phyloP scores from a whole-genome alignment of 192 early-diverging fungal species.

The Lunasporangiospora selenospora region DNA sequence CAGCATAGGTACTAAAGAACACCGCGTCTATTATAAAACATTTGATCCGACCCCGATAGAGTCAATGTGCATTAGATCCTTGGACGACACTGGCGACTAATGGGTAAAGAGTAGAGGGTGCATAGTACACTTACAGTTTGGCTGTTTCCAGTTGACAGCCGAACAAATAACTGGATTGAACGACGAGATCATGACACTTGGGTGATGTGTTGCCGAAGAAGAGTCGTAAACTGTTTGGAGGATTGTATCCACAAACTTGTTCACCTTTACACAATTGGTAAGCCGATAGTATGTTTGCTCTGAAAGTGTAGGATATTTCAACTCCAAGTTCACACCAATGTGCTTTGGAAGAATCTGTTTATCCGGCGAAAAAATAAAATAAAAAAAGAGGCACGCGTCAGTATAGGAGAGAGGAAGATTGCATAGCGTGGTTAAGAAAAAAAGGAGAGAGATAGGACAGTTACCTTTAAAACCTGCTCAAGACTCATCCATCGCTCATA shows the following conservation, averaged over 20 bases:
- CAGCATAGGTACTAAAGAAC: slow-evolving; percentile 90
- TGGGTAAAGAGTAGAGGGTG: not conserved
- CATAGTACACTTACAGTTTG: slow-evolving; percentile 79
- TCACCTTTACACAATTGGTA: slow-evolving; percentile 72
- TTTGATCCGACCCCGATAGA: too few species aligned
- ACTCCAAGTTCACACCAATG: slow-evolving; percentile 85
- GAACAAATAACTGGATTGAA: slow-evolving; percentile 93
- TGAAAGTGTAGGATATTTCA: slow-evolving; percentile 84
- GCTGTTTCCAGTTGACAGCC: slow-evolving; percentile 98
- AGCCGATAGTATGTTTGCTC: slow-evolving; percentile 61
- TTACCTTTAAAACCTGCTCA: slow-evolving; percentile 80
- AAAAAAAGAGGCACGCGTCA: not conserved
- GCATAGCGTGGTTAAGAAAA: not conserved
- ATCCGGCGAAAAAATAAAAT: not conserved
- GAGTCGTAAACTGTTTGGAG: slow-evolving; percentile 87
- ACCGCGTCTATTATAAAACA: slow-evolving; percentile 70
- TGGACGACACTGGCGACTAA: not conserved
- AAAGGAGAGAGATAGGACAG: slow-evolving; percentile 1
- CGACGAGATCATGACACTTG: slow-evolving; percentile 80
- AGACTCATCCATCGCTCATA: slow-evolving; percentile 60
- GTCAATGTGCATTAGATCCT: not conserved
- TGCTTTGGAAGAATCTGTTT: slow-evolving; percentile 70
- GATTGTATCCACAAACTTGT: slow-evolving; percentile 87
- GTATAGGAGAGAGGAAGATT: not conserved
- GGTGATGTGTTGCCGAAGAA: slow-evolving; percentile 51